phyloP scores from a whole-genome alignment of 1,139 yeast species.

The Blastobotrys elegans region DNA sequence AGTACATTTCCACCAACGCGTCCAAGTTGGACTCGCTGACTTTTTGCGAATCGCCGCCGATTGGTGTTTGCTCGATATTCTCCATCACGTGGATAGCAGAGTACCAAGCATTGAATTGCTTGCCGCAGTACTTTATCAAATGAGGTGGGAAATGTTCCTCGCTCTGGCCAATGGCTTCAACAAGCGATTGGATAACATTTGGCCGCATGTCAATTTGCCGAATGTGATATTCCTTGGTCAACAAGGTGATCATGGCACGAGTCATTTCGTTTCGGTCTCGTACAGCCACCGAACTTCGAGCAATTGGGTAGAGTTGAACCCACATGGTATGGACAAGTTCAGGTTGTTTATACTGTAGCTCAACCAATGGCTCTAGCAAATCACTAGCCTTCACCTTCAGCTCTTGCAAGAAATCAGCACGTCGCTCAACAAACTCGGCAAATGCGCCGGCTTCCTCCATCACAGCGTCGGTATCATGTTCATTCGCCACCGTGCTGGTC shows the following conservation, averaged over 20 bases:
- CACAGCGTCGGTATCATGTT: slow-evolving; percentile 11
- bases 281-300: slow-evolving; percentile 65
- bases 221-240: slow-evolving; percentile 87
- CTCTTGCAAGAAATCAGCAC: slow-evolving; percentile 46
- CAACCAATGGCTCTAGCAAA: slow-evolving; percentile 66
- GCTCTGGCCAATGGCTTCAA: slow-evolving; percentile 67
- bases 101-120: slow-evolving; percentile 88
- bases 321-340: slow-evolving; percentile 80
- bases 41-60: slow-evolving; percentile 52
- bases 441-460: slow-evolving; percentile 23
- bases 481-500: slow-evolving; percentile 9
- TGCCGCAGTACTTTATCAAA: slow-evolving; percentile 80
- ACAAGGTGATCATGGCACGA: slow-evolving; percentile 66
- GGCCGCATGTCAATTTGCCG: slow-evolving; percentile 85
- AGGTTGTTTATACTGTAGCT: slow-evolving; percentile 77
- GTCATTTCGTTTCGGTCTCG: slow-evolving; percentile 82
- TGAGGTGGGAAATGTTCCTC: slow-evolving; percentile 88
- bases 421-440: slow-evolving; percentile 44
- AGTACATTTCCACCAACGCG: slow-evolving; percentile 84
- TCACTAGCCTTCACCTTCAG: slow-evolving; percentile 51
- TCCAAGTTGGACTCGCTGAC: slow-evolving; percentile 85
- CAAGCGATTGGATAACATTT: slow-evolving; percentile 76
- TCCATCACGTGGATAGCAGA: slow-evolving; percentile 81
- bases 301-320: slow-evolving; percentile 77
- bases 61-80: slow-evolving; percentile 60